Evolutionary conservation across 306 rosid genomes (phyloP).

Genomic region (Begonia peltatifolia): DNA sequence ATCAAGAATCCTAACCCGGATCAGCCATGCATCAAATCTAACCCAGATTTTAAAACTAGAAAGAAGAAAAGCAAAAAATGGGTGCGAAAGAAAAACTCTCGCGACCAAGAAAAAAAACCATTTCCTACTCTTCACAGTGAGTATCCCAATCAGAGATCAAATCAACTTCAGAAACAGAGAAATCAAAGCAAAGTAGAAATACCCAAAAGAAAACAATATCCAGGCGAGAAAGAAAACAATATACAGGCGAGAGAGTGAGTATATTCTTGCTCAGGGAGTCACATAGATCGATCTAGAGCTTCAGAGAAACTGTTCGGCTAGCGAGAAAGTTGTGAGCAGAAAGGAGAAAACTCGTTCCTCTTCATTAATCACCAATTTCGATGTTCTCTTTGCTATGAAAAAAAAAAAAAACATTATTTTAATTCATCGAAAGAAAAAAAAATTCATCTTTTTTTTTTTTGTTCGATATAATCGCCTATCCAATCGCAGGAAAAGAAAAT

Average conservation of each 20-base stretch:
- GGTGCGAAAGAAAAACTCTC: neutral
- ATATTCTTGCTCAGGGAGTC: slow-evolving; percentile 1
- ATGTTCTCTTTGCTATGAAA: slow-evolving; percentile 4
- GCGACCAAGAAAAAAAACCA: neutral
- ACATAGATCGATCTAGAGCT: slow-evolving; percentile 6
- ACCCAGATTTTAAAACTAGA: too few species aligned
- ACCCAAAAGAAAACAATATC: neutral
- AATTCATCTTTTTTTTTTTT: neutral
- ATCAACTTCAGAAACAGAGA: neutral
- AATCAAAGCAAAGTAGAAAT: neutral
- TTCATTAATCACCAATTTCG: slow-evolving; percentile 9
- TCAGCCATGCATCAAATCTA: too few species aligned
- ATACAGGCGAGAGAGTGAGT: neutral
- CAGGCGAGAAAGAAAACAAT: neutral
- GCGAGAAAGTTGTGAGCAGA: slow-evolving; percentile 4
- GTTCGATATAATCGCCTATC: slow-evolving; percentile 8
- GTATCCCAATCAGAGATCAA: neutral
- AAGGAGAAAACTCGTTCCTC: neutral
- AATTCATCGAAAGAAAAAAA: neutral
- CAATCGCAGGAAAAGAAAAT: neutral
- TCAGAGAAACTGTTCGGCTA: slow-evolving; percentile 5
- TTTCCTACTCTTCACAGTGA: neutral
- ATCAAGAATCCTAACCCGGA: too few species aligned
- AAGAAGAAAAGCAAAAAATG: neutral
- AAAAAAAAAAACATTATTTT: neutral